Evolutionary conservation across 768 basidiomycete genomes (phyloP).

Genomic region (Boletus sp.): DNA sequence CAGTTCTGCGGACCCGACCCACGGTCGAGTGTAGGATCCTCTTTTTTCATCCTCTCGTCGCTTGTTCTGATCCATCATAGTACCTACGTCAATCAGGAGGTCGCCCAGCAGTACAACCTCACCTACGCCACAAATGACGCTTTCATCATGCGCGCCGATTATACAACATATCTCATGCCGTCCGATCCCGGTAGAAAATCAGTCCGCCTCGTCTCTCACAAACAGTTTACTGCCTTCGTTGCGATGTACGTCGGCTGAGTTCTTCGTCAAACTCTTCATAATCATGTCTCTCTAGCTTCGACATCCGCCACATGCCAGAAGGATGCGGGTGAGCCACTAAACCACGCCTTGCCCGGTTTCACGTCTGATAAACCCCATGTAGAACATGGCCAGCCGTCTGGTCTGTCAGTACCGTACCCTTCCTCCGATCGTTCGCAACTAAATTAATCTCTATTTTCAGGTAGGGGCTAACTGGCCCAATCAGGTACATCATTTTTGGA

Average conservation of each 20-base stretch:
- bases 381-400: slow-evolving; percentile 30
- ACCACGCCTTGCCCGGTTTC: background rate
- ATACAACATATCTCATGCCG: slow-evolving; percentile 21
- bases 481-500: background rate
- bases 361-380: background rate
- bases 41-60: background rate
- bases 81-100: slow-evolving; percentile 26
- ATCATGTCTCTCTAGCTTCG: slow-evolving; percentile 18
- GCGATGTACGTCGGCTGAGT: slow-evolving; percentile 14
- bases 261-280: background rate
- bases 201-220: slow-evolving; percentile 27
- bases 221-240: slow-evolving; percentile 16
- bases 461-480: slow-evolving; percentile 22
- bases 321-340: slow-evolving; percentile 28
- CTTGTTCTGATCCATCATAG: slow-evolving; percentile 5
- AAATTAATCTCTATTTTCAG: background rate
- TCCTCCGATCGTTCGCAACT: too few relatives aligned
- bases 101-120: slow-evolving; percentile 29
- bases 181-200: slow-evolving; percentile 29
- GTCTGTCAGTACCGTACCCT: slow-evolving; percentile 11
- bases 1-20: slow-evolving; percentile 57
- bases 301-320: slow-evolving; percentile 32
- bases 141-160: slow-evolving; percentile 33
- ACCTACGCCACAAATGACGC: slow-evolving; percentile 27
- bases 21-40: slow-evolving; percentile 59